Conservation (phyloP, 306 rosid species). For the Crotalaria pallida region DNA sequence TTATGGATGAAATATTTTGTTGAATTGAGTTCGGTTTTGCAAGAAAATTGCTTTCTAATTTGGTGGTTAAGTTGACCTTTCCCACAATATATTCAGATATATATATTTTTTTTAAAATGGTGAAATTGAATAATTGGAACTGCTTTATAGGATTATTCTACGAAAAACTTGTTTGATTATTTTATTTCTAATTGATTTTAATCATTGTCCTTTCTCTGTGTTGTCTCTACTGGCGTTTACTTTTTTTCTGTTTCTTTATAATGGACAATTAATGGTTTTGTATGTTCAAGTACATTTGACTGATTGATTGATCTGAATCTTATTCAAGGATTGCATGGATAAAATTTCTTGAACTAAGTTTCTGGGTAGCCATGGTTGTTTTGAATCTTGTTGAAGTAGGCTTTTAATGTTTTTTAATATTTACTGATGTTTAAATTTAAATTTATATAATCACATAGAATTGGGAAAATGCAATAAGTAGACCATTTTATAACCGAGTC, state of each 20-base stretch:
- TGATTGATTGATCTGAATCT: background rate
- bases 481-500: background rate
- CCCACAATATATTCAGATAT: background rate
- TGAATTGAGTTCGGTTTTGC: constrained; percentile 1
- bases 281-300: background rate
- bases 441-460: background rate
- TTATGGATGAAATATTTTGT: background rate
- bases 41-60: background rate
- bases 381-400: background rate
- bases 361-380: too few relatives aligned
- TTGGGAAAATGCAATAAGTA: background rate
- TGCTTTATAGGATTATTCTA: background rate
- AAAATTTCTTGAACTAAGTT: background rate
- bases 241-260: too few relatives aligned
- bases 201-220: background rate
- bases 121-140: background rate
- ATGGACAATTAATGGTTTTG: too few relatives aligned
- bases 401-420: background rate
- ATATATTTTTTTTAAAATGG: background rate
- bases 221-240: constrained; percentile 10
- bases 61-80: background rate
- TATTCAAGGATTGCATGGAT: background rate
- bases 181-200: background rate
- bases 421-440: background rate
- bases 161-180: background rate